phyloP scores from a whole-genome alignment of 2,329 filamentous ascomycete genomes.

The Colletotrichum tabaci region DNA sequence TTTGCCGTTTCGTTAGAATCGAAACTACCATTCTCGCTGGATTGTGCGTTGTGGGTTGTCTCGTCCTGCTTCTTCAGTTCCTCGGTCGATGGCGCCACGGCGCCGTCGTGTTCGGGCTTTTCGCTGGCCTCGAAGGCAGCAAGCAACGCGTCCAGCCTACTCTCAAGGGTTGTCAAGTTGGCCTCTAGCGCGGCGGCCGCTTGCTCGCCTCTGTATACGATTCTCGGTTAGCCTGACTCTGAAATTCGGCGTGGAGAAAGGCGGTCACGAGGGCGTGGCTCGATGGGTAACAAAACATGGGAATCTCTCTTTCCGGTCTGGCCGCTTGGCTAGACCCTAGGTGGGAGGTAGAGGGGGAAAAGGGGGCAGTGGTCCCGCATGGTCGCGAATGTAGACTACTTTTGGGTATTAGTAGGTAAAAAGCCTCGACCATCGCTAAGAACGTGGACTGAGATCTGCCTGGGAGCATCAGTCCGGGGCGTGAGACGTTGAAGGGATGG shows the following conservation, averaged over 20 bases:
- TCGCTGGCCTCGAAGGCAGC: conserved; percentile 59
- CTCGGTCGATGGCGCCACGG: not conserved
- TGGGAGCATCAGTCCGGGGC: conserved; percentile 21
- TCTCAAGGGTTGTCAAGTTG: conserved; percentile 66
- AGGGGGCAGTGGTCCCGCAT: conserved; percentile 10
- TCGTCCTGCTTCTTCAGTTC: conserved; percentile 16
- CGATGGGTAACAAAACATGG: conserved; percentile 33
- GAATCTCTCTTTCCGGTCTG: conserved; percentile 33
- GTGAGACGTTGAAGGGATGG: conserved; percentile 8
- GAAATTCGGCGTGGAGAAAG: conserved; percentile 17
- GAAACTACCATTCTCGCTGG: not conserved
- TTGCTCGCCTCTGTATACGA: conserved; percentile 64
- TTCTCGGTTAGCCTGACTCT: conserved; percentile 36
- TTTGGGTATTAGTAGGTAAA: conserved; percentile 17
- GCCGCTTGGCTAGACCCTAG: conserved; percentile 33
- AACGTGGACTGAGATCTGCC: conserved; percentile 12
- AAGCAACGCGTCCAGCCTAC: conserved; percentile 69
- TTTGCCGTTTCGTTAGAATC: conserved; percentile 7
- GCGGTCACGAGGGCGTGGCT: conserved; percentile 24
- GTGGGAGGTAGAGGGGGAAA: conserved; percentile 8
- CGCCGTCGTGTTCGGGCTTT: not conserved
- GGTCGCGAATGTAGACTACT: conserved; percentile 4
- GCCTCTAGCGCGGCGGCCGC: conserved; percentile 67
- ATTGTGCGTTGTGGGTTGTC: not conserved
- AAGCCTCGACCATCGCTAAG: conserved; percentile 9